Conservation (phyloP, 2,329 filamentous ascomycete genomes). For the Geosmithia putterillii region DNA sequence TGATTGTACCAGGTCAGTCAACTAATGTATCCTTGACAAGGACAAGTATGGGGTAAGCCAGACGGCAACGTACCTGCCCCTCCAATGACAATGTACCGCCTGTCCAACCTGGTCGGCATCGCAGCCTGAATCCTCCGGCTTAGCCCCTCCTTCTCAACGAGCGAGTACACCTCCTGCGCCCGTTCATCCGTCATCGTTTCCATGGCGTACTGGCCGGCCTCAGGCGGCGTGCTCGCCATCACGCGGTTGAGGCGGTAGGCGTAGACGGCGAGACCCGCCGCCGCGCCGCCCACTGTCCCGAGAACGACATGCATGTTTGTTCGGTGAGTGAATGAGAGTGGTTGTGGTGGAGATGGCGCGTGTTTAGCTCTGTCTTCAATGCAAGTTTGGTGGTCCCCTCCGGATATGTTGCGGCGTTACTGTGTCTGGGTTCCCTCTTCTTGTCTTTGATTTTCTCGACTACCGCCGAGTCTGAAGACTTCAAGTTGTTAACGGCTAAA, state of each 20-base stretch:
- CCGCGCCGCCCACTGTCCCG: background rate
- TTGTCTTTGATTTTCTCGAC: no score
- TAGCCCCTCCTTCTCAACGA: background rate
- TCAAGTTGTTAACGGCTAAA: no score
- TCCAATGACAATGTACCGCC: conserved; percentile 2
- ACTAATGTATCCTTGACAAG: background rate
- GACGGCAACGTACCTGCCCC: no score
- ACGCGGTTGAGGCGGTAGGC: conserved; percentile 1
- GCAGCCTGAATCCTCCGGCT: background rate
- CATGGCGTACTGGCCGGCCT: background rate
- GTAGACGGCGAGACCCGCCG: conserved; percentile 1
- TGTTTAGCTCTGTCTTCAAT: no score
- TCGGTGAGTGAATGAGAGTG: no score
- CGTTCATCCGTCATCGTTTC: background rate
- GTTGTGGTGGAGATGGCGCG: no score
- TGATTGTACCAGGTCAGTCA: background rate
- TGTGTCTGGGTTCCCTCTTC: no score
- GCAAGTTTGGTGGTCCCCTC: no score
- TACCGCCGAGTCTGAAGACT: no score
- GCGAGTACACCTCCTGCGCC: background rate
- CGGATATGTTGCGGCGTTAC: no score
- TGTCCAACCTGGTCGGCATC: background rate
- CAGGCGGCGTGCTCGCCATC: background rate
- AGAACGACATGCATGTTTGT: background rate
- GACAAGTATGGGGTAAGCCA: no score